A percentile compares a stretch with the other conserved stretches of the same genome.
phyloP scores from a whole-genome alignment of 345 rosid species.

The Eucalyptus lansdowneana region DNA sequence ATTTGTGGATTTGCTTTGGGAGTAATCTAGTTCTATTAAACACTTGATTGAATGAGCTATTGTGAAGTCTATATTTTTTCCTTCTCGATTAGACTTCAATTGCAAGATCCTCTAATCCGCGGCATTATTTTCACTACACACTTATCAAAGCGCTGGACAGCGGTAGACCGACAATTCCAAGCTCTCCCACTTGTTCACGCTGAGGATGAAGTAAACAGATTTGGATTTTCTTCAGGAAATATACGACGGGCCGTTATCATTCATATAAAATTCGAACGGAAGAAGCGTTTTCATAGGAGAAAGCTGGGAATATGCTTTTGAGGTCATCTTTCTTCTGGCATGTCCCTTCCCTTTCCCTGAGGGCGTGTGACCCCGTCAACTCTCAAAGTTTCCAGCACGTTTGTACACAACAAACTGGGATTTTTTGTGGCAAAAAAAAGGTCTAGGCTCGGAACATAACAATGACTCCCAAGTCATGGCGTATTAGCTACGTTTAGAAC shows the following conservation, averaged over 20 bases:
- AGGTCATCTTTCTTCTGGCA: not conserved
- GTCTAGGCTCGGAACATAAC: not conserved
- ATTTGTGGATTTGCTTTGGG: not conserved
- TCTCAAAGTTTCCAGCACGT: not conserved
- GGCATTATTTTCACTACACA: not conserved
- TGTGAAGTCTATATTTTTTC: not conserved
- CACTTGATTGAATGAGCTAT: not conserved
- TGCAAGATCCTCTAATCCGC: not conserved
- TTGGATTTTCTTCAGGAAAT: not conserved
- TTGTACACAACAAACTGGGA: not conserved
- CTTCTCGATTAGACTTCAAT: not conserved
- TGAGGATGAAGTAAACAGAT: not conserved
- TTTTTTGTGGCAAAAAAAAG: not conserved
- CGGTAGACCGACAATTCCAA: not conserved
- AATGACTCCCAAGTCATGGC: too few species aligned
- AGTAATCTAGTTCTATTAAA: not conserved
- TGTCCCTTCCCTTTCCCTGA: too few species aligned
- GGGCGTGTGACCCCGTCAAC: not conserved
- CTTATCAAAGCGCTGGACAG: not conserved
- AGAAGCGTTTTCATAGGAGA: not conserved
- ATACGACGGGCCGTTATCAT: not conserved
- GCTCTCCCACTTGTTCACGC: not conserved
- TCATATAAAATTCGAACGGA: not conserved
- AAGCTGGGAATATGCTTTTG: not conserved
- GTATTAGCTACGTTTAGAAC: too few species aligned